A percentile compares a stretch with the other conserved stretches of the same genome.
phyloP scores from a whole-genome alignment of 1,284 basidiomycete species.

The Trichosporon faecale region DNA sequence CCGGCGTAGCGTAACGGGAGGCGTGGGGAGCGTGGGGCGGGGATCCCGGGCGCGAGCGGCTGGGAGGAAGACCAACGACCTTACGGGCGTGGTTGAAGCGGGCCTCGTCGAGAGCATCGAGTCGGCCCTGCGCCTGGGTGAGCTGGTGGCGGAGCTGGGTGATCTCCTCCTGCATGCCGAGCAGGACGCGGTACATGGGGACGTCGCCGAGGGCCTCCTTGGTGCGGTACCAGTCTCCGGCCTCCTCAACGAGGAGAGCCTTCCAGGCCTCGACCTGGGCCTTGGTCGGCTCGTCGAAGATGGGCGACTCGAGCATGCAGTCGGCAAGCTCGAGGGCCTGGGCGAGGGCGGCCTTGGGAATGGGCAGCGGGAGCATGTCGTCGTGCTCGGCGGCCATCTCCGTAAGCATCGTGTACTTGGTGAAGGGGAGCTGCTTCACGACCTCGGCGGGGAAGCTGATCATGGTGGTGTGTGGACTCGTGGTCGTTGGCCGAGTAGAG shows the following conservation, averaged over 20 bases:
- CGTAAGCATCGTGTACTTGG: constrained; percentile 21
- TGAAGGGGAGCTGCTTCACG: constrained; percentile 25
- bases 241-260: constrained; percentile 19
- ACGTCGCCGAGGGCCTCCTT: constrained; percentile 10
- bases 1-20: constrained; percentile 18
- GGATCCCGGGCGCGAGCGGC: neutral
- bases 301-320: constrained; percentile 17
- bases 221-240: constrained; percentile 24
- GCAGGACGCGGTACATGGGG: constrained; percentile 25
- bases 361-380: constrained; percentile 21
- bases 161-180: constrained; percentile 28
- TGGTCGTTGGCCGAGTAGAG: neutral
- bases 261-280: constrained; percentile 16
- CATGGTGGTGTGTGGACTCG: constrained; percentile 9
- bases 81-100: constrained; percentile 25
- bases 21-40: neutral
- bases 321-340: constrained; percentile 25
- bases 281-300: constrained; percentile 21
- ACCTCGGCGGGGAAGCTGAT: constrained; percentile 22
- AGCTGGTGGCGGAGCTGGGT: constrained; percentile 20
- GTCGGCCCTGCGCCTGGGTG: constrained; percentile 14
- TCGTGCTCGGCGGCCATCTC: constrained; percentile 17
- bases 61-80: constrained; percentile 21
- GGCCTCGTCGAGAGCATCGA: constrained; percentile 24
- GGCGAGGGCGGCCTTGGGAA: constrained; percentile 9